Conservation (phyloP, 305 asterid genomes). For the Solanum aculeatissimum region DNA sequence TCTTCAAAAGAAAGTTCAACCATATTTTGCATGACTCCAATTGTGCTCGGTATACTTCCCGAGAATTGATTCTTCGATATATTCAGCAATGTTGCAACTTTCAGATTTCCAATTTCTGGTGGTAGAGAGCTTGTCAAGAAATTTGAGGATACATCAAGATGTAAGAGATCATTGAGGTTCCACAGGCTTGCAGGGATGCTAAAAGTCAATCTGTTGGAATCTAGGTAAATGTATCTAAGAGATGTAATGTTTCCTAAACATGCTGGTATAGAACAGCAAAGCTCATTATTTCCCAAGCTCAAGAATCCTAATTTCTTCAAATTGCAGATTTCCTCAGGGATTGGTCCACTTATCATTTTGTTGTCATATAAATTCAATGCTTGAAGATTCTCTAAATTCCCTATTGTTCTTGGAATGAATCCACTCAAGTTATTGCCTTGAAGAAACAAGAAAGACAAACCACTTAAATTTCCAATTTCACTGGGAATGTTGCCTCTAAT, state of each 20-base stretch:
- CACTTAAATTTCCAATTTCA: constrained; percentile 24
- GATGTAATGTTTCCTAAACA: constrained; percentile 31
- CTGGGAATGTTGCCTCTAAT: constrained; percentile 24
- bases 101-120: constrained; percentile 19
- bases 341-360: constrained; percentile 5
- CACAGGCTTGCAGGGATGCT: constrained; percentile 24
- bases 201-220: constrained; percentile 14
- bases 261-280: constrained; percentile 20
- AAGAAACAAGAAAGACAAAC: constrained; percentile 3
- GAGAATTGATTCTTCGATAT: constrained; percentile 23
- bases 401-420: constrained; percentile 10
- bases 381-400: constrained; percentile 14
- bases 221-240: constrained; percentile 6
- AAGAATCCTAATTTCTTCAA: neutral
- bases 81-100: neutral
- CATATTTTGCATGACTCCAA: constrained; percentile 15
- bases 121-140: constrained; percentile 16
- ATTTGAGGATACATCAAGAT: constrained; percentile 18
- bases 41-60: constrained; percentile 13
- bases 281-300: constrained; percentile 1
- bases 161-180: constrained; percentile 10
- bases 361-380: neutral
- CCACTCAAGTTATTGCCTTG: constrained; percentile 17
- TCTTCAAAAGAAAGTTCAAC: constrained; percentile 13
- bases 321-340: constrained; percentile 19